Evolutionary conservation across 1,284 basidiomycete species (phyloP), one percentile per base, ranked within the genome.

Genomic region (Salmacisia buchloeana): DNA sequence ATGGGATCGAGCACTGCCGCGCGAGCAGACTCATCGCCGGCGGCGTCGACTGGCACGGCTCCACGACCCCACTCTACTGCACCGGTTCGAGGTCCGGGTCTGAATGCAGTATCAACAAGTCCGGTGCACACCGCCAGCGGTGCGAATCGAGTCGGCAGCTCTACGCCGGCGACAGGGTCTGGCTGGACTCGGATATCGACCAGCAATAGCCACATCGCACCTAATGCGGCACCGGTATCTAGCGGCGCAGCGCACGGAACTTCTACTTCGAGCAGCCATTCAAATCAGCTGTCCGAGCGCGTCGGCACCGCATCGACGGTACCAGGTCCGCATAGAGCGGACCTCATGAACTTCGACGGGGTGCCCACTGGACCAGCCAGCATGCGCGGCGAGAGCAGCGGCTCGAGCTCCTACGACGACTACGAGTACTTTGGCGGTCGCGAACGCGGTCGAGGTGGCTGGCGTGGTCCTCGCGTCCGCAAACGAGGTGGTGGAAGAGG

Each of bases 331-430:
- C 10, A 33, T 7, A 27, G 49, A 33, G 49, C 49, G 3, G 49
- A 54, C 13, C 63, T 67, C 0, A 62, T 65, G 41, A 63, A 69
- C 38, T 71, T 64, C 62, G 70, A 69, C 23, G 70, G 68, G 3
- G 65, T 73, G 21, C 71, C 71, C 34, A 71, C 69, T 25, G 71
- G 69, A 3, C 71, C 71, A 2, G 69, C 71, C 21, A 69, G 69
- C 27, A 73, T 73, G 72, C 63, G 68, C 10, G 70, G 29, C 33
- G 56, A 38, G 23, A 36, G 35, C 56, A 39, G 56, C 34, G 56
- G 56, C 7, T 36, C 56, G 56, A 36, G 56, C 35, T 35, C 36
- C 2, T 36, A 58, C 21, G 56, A 58, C 21, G 56, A 39, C 18
- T 36, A 58, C 35, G 35, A 38, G 25, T 36, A 58, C n/a, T 39